Evolutionary conservation across 1,284 basidiomycete genomes (phyloP).

Genomic region (Pyrrhoderma noxium): DNA sequence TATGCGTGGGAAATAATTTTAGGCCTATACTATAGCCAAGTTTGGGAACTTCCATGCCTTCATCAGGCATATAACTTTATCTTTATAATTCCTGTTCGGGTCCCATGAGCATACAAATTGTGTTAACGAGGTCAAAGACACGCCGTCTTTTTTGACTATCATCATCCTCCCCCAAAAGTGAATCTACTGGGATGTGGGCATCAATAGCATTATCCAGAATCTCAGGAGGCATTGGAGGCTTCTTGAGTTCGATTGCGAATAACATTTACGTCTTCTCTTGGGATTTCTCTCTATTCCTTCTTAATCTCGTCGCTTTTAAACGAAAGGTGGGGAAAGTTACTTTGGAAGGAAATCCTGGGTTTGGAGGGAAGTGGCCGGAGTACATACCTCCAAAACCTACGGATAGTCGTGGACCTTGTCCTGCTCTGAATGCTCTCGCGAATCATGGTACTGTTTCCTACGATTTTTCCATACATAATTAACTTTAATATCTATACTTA

Average conservation of each 20-base stretch:
- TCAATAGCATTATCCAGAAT: conserved; percentile 13
- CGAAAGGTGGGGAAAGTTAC: conserved; percentile 46
- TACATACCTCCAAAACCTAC: conserved; percentile 47
- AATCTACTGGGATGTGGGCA: conserved; percentile 5
- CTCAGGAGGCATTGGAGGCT: conserved; percentile 10
- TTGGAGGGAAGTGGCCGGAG: conserved; percentile 63
- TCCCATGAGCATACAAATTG: too few species aligned
- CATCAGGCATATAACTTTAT: too few species aligned
- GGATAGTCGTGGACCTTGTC: conserved; percentile 64
- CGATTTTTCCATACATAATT: neutral
- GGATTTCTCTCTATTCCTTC: conserved; percentile 46
- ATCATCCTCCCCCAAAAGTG: too few species aligned
- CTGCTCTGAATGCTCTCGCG: conserved; percentile 66
- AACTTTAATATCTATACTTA: conserved; percentile 23
- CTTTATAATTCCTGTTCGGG: too few species aligned
- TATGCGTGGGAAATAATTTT: too few species aligned
- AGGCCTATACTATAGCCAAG: too few species aligned
- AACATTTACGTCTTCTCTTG: conserved; percentile 30
- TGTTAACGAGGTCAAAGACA: too few species aligned
- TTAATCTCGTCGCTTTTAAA: conserved; percentile 49
- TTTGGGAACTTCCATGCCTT: too few species aligned
- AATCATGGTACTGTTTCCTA: conserved; percentile 54
- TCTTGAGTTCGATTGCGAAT: conserved; percentile 4
- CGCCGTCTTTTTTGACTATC: too few species aligned
- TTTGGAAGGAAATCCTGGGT: conserved; percentile 48